Evolutionary conservation across 163 green algal genomes (phyloP), one percentile per base, ranked within the genome.

Genomic region (Scenedesmus sp.): DNA sequence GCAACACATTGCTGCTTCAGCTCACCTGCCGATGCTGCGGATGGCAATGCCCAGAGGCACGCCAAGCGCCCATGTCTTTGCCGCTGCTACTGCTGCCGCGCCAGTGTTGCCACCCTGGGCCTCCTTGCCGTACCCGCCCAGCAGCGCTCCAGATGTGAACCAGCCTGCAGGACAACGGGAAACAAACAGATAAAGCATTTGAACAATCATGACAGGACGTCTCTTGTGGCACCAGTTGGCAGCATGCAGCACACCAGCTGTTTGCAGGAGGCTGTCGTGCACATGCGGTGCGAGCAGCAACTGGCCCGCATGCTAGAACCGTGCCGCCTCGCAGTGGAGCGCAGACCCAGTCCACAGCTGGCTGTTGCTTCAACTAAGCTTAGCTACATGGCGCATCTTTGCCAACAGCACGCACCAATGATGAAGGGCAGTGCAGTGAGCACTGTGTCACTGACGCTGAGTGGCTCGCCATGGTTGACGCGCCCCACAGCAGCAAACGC

Each of bases 391-490:
- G 18, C 62, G 2, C 10, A 70, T 10, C 62, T 8, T 10, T 64
- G 59, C 9, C 59, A 10, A 70, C 62, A 10, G 23, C 46, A 74
- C 94, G 86, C 90, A 98, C 97, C 97, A 10, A 96, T 81, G 52
- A 99, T 91, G 93, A 99, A 99, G 12, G 97, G 97, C 62, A 94
- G 90, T 0, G 97, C 97, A 16, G 97, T 98, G 3, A 20, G 67
- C 0, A 98, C n/a, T 1, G 95, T 93, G 3, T 95, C 95, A 5
- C 59, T 76, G 16, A 90, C 57, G 8, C 93, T 82, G 0, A 97
- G 52, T 2, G 86, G 76, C 88, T 97, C 96, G 1, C 94, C 96
- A 91, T 99, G 97, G 85, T 95, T 97, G 56, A 91, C 55, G 5
- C 96, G 93, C 2, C 97, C 97, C 64, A 97, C 95, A 7, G 94